phyloP scores from a whole-genome alignment of 805 yeast genomes.

The Sugiyamaella marilandica region DNA sequence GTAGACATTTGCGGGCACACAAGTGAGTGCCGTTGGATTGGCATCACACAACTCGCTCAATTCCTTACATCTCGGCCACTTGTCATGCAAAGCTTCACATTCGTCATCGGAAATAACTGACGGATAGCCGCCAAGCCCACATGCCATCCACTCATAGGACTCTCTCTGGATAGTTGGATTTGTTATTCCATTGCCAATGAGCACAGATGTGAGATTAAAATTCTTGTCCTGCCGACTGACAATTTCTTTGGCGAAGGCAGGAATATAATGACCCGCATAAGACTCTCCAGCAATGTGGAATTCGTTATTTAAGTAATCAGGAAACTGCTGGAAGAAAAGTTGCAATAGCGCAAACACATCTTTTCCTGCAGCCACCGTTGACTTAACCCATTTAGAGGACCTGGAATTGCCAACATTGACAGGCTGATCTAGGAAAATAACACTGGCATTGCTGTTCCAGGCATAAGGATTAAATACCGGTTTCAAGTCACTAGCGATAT shows the following conservation, averaged over 20 bases:
- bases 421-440: conserved; percentile 84
- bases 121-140: conserved; percentile 85
- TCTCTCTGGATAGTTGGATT: conserved; percentile 77
- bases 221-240: conserved; percentile 55
- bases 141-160: conserved; percentile 87
- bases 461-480: conserved; percentile 70
- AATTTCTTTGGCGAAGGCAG: conserved; percentile 82
- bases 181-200: conserved; percentile 89
- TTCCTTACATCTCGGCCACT: conserved; percentile 67
- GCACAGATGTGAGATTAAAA: conserved; percentile 66
- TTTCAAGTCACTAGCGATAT: conserved; percentile 53
- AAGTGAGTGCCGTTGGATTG: conserved; percentile 64
- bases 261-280: conserved; percentile 87
- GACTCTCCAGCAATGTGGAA: conserved; percentile 91
- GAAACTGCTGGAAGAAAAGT: conserved; percentile 72
- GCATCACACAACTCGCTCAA: conserved; percentile 72
- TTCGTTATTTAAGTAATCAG: conserved; percentile 46
- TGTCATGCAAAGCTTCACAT: conserved; percentile 60
- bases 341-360: conserved; percentile 78
- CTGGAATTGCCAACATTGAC: conserved; percentile 78
- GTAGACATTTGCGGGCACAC: conserved; percentile 83
- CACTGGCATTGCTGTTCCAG: conserved; percentile 83
- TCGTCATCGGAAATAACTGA: conserved; percentile 70
- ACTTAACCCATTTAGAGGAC: conserved; percentile 56
- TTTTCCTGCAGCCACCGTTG: conserved; percentile 76